Evolutionary conservation across 2,329 filamentous ascomycete species (phyloP).

Genomic region (Colletotrichum kahawae): DNA sequence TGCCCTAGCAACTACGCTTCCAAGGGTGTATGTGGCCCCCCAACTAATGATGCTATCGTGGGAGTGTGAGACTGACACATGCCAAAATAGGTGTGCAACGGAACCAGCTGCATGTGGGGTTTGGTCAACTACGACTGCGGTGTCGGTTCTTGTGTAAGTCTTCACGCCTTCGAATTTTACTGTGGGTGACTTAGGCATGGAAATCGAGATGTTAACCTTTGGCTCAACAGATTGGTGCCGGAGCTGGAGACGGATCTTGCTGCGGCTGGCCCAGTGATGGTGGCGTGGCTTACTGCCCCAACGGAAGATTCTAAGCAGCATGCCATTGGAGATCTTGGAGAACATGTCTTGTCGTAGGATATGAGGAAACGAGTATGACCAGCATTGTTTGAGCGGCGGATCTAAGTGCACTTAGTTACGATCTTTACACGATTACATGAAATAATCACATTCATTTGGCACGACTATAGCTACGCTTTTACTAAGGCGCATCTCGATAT

Average conservation of each 20-base stretch:
- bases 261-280: neutral
- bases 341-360: neutral
- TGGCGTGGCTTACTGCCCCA: neutral
- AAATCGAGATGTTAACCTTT: accelerated
- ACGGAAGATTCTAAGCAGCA: neutral
- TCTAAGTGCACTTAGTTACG: neutral
- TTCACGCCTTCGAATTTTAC: neutral
- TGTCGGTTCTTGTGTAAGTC: neutral
- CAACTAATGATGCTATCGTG: neutral
- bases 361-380: neutral
- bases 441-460: neutral
- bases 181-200: accelerated
- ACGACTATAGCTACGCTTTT: neutral
- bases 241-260: neutral
- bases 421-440: neutral
- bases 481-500: neutral
- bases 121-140: neutral
- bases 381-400: neutral
- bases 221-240: neutral
- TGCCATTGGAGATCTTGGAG: neutral
- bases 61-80: neutral
- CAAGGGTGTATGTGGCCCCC: neutral
- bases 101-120: neutral
- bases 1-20: neutral
- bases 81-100: neutral